Percentiles rank a stretch among this genome's conserved stretches.
phyloP scores from a whole-genome alignment of 2,329 filamentous ascomycete genomes.

The Pseudogymnoascus sp. region DNA sequence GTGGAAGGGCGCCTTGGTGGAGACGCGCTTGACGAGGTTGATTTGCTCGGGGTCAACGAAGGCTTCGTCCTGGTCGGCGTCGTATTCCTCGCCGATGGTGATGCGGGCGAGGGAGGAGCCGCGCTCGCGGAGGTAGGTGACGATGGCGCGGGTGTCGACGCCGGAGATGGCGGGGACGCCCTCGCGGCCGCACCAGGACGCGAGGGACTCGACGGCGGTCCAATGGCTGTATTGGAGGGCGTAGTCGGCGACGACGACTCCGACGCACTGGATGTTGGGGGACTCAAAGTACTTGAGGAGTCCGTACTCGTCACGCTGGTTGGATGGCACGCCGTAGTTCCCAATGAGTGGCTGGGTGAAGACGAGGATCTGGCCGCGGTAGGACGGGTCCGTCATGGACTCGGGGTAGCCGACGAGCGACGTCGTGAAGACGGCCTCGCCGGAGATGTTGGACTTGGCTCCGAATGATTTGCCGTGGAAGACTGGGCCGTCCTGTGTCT shows the following conservation, averaged over 20 bases:
- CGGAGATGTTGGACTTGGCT: slow-evolving; percentile 91
- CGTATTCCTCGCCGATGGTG: slow-evolving; percentile 93
- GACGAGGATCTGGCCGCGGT: slow-evolving; percentile 91
- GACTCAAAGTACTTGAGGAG: slow-evolving; percentile 98
- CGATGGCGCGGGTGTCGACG: slow-evolving; percentile 93
- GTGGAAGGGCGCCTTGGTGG: slow-evolving; percentile 96
- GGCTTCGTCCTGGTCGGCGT: slow-evolving; percentile 94
- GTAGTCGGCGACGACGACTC: slow-evolving; percentile 91
- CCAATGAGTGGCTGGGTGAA: slow-evolving; percentile 97
- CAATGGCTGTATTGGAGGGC: slow-evolving; percentile 94
- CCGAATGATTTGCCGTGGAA: slow-evolving; percentile 96
- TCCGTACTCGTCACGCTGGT: slow-evolving; percentile 74
- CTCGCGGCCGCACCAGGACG: slow-evolving; percentile 92
- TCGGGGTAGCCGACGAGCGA: slow-evolving; percentile 97
- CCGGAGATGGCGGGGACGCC: slow-evolving; percentile 94
- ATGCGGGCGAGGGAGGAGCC: slow-evolving; percentile 94
- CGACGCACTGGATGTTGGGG: slow-evolving; percentile 91
- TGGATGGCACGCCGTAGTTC: slow-evolving; percentile 94
- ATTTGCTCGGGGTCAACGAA: slow-evolving; percentile 93
- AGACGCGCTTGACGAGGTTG: slow-evolving; percentile 91
- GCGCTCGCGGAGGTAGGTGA: slow-evolving; percentile 90
- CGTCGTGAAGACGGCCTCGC: slow-evolving; percentile 97
- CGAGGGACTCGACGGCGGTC: slow-evolving; percentile 91
- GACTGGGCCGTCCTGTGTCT: slow-evolving; percentile 72
- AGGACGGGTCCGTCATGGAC: slow-evolving; percentile 81